Evolutionary conservation across 495 filamentous ascomycete species (phyloP).

Genomic region (Annulohypoxylon bovei): DNA sequence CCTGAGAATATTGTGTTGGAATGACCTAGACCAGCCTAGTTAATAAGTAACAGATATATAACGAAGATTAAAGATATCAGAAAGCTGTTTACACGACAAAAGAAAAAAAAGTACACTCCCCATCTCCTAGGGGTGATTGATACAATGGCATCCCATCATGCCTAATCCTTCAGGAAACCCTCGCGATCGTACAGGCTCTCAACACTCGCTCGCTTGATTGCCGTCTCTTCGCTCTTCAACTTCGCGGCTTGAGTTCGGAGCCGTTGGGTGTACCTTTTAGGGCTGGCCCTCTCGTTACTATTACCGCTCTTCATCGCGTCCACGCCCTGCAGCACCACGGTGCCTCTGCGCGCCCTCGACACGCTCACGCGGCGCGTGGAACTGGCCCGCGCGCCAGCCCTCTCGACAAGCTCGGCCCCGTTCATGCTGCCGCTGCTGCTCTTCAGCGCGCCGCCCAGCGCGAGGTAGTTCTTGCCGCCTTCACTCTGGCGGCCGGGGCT

Average conservation of each 20-base stretch:
- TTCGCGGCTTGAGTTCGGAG: slow-evolving; percentile 22
- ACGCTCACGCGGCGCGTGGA: slow-evolving; percentile 2
- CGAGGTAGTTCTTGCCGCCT: slow-evolving; percentile 45
- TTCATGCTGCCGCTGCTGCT: not conserved
- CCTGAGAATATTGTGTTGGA: slow-evolving; percentile 6
- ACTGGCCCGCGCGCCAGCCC: not conserved
- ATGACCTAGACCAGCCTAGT: not conserved
- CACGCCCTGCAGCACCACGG: slow-evolving; percentile 30
- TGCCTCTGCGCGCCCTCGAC: slow-evolving; percentile 21
- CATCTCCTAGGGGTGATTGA: not conserved
- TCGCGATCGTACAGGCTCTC: slow-evolving; percentile 55
- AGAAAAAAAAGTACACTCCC: slow-evolving; percentile 5
- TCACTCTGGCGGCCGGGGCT: slow-evolving; percentile 35
- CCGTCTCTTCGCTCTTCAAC: slow-evolving; percentile 21
- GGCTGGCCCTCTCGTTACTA: not conserved
- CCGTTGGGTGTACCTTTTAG: slow-evolving; percentile 15
- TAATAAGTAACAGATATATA: not conserved
- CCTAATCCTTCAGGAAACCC: slow-evolving; percentile 53
- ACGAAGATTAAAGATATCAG: slow-evolving; percentile 22
- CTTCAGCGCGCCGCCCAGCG: slow-evolving; percentile 30
- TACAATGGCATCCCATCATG: not conserved
- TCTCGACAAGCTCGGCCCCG: not conserved
- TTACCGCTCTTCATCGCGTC: slow-evolving; percentile 18
- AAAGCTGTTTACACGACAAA: slow-evolving; percentile 17
- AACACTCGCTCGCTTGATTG: slow-evolving; percentile 24